Evolutionary conservation across 2,329 filamentous ascomycete genomes (phyloP).

Genomic region (Neofusicoccum parvum): DNA sequence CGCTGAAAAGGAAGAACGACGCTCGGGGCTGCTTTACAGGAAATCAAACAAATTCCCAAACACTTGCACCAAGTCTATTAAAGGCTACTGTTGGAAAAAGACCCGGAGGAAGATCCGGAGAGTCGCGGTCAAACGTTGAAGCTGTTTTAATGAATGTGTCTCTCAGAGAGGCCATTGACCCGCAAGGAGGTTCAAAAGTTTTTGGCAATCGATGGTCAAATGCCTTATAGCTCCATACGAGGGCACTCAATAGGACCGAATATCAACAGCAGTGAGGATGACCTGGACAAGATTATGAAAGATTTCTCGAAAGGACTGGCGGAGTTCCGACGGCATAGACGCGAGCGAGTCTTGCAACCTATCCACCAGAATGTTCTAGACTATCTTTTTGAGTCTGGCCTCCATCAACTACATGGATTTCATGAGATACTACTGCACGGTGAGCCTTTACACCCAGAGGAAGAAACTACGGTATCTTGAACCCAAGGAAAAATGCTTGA

Average conservation of each 20-base stretch:
- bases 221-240: not conserved
- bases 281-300: not conserved
- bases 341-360: not conserved
- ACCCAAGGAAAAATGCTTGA: no score
- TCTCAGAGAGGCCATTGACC: not conserved
- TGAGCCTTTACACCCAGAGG: no score
- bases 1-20: not conserved
- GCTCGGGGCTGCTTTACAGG: not conserved
- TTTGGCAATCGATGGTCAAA: not conserved
- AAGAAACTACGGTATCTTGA: no score
- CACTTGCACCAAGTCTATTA: not conserved
- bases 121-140: not conserved
- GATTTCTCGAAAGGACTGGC: not conserved
- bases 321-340: not conserved
- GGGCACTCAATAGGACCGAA: not conserved
- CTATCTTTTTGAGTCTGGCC: not conserved
- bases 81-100: not conserved
- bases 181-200: not conserved
- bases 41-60: not conserved
- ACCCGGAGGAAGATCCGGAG: not conserved
- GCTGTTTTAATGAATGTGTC: not conserved
- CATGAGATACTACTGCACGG: no score
- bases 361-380: not conserved
- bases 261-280: not conserved
- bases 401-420: no score